Evolutionary conservation across 345 rosid species (phyloP).

Genomic region (Eucalyptus virginea): DNA sequence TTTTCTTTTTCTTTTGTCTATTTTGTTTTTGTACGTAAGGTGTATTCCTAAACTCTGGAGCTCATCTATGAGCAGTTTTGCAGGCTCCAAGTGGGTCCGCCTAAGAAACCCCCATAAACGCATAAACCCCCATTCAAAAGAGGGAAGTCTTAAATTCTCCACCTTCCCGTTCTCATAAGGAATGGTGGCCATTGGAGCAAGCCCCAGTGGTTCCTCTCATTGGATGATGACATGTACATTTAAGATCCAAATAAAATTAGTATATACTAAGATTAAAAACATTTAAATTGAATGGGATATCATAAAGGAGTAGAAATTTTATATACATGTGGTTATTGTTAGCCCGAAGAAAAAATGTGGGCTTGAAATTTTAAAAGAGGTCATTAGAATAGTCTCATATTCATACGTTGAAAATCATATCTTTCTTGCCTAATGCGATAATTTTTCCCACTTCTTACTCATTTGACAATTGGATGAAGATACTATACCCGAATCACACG

Average conservation of each 20-base stretch:
- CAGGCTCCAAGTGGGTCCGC: too few relatives aligned
- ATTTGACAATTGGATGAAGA: neutral
- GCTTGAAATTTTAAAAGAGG: neutral
- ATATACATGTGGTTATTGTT: neutral
- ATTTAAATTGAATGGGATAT: neutral
- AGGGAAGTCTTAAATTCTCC: too few relatives aligned
- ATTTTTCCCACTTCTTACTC: neutral
- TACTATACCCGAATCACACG: neutral
- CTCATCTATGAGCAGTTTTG: too few relatives aligned
- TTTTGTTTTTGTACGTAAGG: too few relatives aligned
- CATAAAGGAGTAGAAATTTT: neutral
- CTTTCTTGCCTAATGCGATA: neutral
- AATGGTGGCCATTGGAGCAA: too few relatives aligned
- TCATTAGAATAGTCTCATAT: neutral
- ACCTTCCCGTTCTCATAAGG: too few relatives aligned
- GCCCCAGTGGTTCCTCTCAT: neutral
- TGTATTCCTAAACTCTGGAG: too few relatives aligned
- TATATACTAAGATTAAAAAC: neutral
- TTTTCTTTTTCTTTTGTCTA: too few relatives aligned
- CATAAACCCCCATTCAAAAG: too few relatives aligned
- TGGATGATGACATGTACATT: neutral
- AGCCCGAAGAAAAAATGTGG: neutral
- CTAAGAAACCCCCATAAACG: too few relatives aligned
- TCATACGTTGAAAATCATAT: neutral
- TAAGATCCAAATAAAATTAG: neutral